These are phyloP conservation scores for Blastomyces gilchristii DNA, from an alignment of 2,329 filamentous ascomycete species.

Conservation along the genomic window DNA sequence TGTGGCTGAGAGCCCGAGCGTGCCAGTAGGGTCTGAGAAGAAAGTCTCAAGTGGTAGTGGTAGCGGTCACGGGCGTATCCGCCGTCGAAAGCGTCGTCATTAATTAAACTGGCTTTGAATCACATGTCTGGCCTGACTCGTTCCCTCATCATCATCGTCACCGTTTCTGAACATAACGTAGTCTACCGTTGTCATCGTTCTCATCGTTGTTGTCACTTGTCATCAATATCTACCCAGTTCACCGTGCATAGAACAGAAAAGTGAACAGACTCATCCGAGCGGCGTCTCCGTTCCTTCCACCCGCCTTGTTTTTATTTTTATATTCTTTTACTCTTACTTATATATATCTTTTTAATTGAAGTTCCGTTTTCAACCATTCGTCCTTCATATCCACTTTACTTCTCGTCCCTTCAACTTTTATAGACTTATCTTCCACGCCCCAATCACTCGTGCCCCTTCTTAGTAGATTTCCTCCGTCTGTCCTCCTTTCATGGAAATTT, in stretches of 20 bases:
- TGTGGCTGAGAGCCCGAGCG: neutral
- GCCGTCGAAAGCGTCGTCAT: slow-evolving; percentile 2
- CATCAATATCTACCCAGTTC: neutral
- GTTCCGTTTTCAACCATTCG: too few species aligned
- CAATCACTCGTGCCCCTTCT: neutral
- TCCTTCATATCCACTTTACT: neutral
- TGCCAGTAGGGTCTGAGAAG: slow-evolving; percentile 19
- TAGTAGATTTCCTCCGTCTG: neutral
- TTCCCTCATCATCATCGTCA: neutral
- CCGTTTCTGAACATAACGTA: neutral
- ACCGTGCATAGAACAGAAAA: too few species aligned
- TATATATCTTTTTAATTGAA: too few species aligned
- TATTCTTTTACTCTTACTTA: neutral
- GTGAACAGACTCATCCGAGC: too few species aligned
- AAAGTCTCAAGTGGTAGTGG: slow-evolving; percentile 4
- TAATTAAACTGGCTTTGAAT: neutral
- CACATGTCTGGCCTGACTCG: neutral
- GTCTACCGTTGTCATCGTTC: neutral
- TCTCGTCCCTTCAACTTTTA: neutral
- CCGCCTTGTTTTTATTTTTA: neutral
- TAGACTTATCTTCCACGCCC: neutral
- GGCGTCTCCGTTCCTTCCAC: neutral
- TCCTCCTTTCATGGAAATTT: neutral
- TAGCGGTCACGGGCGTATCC: neutral
- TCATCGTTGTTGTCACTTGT: neutral